Evolutionary conservation across 1,284 basidiomycete genomes (phyloP).

Genomic region (Sanghuangporus sanghuang): DNA sequence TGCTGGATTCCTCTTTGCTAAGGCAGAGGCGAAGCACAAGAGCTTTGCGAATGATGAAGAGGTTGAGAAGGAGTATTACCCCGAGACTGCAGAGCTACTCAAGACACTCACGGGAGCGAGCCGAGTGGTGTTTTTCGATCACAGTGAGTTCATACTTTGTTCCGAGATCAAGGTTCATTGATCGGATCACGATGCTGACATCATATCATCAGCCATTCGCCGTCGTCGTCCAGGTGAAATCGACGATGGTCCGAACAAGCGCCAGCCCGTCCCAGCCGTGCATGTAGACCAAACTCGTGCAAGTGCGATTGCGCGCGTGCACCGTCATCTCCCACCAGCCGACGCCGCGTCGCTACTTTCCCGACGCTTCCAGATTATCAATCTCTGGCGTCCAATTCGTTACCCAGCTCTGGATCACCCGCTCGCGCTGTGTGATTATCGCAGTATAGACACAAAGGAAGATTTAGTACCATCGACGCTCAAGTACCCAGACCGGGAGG

Average conservation of each 20-base stretch:
- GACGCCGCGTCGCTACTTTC: slow-evolving; percentile 22
- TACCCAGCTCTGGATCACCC: slow-evolving; percentile 30
- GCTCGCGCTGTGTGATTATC: slow-evolving; percentile 42
- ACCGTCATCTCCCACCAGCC: slow-evolving; percentile 24
- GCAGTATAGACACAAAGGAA: slow-evolving; percentile 42
- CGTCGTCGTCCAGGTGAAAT: slow-evolving; percentile 33
- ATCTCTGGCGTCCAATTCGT: slow-evolving; percentile 34
- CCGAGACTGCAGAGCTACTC: slow-evolving; percentile 52
- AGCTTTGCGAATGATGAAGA: slow-evolving; percentile 42
- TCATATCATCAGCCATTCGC: slow-evolving; percentile 32
- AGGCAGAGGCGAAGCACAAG: slow-evolving; percentile 37
- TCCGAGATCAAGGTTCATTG: background rate
- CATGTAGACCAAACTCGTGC: slow-evolving; percentile 27
- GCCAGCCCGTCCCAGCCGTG: slow-evolving; percentile 39
- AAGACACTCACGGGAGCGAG: slow-evolving; percentile 59
- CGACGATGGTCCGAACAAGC: slow-evolving; percentile 33
- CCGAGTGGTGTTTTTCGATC: slow-evolving; percentile 55
- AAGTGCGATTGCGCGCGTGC: slow-evolving; percentile 24
- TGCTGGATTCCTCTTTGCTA: slow-evolving; percentile 50
- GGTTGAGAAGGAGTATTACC: slow-evolving; percentile 51
- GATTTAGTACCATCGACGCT: slow-evolving; percentile 49
- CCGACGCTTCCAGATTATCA: slow-evolving; percentile 34
- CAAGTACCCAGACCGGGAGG: slow-evolving; percentile 47
- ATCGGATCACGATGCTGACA: background rate
- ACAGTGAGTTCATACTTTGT: slow-evolving; percentile 39